A percentile compares a stretch with the other conserved stretches of the same genome.
Conservation (phyloP, 2,329 filamentous ascomycete genomes). For the Lasiodiplodia citricola region DNA sequence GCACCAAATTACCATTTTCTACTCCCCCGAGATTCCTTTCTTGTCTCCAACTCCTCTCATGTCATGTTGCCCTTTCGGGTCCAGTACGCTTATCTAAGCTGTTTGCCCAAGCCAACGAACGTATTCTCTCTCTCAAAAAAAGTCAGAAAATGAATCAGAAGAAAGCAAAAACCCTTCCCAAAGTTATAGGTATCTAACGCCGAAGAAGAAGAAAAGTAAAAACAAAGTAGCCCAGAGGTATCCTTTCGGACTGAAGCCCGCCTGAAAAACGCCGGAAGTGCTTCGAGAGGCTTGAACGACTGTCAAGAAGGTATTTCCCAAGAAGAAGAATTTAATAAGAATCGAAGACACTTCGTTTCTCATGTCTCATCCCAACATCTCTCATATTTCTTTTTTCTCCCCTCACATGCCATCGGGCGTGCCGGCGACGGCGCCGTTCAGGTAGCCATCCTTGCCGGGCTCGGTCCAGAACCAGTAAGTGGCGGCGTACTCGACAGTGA, state of each 20-base stretch:
- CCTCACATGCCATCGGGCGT: not conserved
- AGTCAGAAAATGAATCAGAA: not conserved
- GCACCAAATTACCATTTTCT: constrained; percentile 10
- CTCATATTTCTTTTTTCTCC: not conserved
- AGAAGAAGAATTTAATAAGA: constrained; percentile 16
- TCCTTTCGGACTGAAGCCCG: not conserved
- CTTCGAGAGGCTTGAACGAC: constrained; percentile 7
- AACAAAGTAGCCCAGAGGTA: not conserved
- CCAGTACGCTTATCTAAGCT: not conserved
- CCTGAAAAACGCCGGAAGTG: constrained; percentile 10
- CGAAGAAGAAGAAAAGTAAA: not conserved
- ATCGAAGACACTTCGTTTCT: constrained; percentile 4
- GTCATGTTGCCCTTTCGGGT: not conserved
- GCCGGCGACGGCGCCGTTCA: constrained; percentile 17
- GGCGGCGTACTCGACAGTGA: constrained; percentile 80
- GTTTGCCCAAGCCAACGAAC: constrained; percentile 5
- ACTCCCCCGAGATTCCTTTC: not conserved
- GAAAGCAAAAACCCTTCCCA: not conserved
- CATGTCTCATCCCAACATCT: constrained; percentile 1
- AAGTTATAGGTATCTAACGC: constrained; percentile 21
- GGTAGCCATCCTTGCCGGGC: constrained; percentile 11
- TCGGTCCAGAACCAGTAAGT: constrained; percentile 70
- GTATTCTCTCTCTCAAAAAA: not conserved
- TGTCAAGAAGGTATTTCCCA: constrained; percentile 7
- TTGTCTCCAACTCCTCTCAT: not conserved